Evolutionary conservation across 2,329 filamentous ascomycete genomes (phyloP), one percentile per base, ranked within the genome.

Genomic region (Aureobasidium uvarum): DNA sequence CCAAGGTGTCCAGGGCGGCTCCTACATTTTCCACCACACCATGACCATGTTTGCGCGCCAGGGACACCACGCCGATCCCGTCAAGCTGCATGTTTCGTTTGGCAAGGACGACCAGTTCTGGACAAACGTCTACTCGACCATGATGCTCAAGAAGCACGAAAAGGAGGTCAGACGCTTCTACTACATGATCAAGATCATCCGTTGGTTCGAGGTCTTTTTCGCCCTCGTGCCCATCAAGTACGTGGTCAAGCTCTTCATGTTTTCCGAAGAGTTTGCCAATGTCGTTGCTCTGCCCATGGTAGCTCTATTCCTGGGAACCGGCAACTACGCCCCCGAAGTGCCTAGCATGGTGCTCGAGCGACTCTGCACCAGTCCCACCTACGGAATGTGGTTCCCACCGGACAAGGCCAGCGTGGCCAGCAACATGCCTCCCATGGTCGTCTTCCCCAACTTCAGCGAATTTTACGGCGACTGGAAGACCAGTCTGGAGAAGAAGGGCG

Each of bases 241-340:
- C 39, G 82, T 91, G 73, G 80, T 91, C 70, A 84, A 84, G 65
- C 74, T 91, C 59, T 91, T 90, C 75, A 78, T 85, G 65, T 91
- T 92, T 76, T 87, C 81, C 65, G 81, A 84, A 11, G 87, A 89
- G 64, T 92, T 92, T 72, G 84, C 84, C 18, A 87, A 91, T 71
- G 86, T 85, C 41, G 87, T 92, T 75, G 86, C 89, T 0, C 81
- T 89, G 66, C 89, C 89, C 0, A 84, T 92, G 73, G 84, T 91
- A 38, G 89, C 89, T 0, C 78, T 92, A 1, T 91, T 92, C 72
- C 79, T 92, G 0, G 89, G 89, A 0, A 91, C 89, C 6, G 88
- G 89, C 1, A 92, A 92, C 69, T 87, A 90, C 70, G 89, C 89
- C 0, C 85, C 88, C 0, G 86, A 90, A 68, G 88, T 92, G 0